Percentiles rank a stretch among this genome's conserved stretches.
These are phyloP conservation scores for Canna indica DNA, from an alignment of 176 grass and related monocot species.

Conservation along the genomic window DNA sequence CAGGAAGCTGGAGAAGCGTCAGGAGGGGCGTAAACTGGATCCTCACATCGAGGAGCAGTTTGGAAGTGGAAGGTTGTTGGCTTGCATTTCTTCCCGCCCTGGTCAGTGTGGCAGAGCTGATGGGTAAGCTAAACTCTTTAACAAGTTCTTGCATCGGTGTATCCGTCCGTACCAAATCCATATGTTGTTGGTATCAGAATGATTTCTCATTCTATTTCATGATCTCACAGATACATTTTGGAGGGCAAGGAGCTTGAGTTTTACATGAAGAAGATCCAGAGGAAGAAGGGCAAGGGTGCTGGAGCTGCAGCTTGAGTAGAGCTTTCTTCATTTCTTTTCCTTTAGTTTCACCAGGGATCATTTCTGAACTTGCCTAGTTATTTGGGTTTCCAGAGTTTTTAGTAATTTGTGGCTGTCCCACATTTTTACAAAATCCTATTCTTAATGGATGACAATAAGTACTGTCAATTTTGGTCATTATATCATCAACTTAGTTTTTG, in stretches of 20 bases:
- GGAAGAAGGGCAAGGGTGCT: background rate
- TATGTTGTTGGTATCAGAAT: too few species aligned
- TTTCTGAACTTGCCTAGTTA: background rate
- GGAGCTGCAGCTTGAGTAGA: background rate
- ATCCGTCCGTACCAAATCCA: too few species aligned
- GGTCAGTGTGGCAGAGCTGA: background rate
- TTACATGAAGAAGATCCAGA: conserved; percentile 4
- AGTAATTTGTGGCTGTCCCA: too few species aligned
- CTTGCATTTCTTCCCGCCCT: background rate
- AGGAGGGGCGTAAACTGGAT: background rate
- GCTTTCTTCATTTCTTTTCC: background rate
- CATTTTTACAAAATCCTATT: background rate
- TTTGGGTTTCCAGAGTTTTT: background rate
- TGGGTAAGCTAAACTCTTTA: background rate
- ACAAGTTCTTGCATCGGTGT: too few species aligned
- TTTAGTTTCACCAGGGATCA: background rate
- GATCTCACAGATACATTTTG: background rate
- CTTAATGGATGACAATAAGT: background rate
- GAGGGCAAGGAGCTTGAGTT: conserved; percentile 2
- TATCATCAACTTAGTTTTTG: too few species aligned
- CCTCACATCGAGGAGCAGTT: background rate
- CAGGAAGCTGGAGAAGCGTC: background rate
- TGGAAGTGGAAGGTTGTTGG: background rate
- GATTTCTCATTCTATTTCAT: too few species aligned
- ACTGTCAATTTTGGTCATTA: too few species aligned